phyloP scores from a whole-genome alignment of 2,329 filamentous ascomycete species.

The Tolypocladium pustulatum region DNA sequence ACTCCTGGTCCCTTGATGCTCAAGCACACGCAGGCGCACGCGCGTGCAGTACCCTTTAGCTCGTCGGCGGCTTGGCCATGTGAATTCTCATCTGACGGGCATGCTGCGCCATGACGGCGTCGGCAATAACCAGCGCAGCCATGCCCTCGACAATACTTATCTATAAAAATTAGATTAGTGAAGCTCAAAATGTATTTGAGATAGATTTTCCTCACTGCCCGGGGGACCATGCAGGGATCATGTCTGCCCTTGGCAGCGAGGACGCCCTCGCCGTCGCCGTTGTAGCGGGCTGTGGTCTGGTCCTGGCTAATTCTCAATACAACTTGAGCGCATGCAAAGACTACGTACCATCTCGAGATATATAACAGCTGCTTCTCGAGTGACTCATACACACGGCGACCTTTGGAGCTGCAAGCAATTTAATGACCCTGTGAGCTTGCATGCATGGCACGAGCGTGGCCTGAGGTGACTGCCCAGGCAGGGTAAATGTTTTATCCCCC shows the following conservation, averaged over 20 bases:
- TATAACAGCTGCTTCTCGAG: too few relatives aligned
- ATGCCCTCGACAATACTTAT: conserved; percentile 92
- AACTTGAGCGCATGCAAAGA: too few relatives aligned
- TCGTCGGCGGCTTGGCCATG: conserved; percentile 3
- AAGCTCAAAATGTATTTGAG: too few relatives aligned
- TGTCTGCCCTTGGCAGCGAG: too few relatives aligned
- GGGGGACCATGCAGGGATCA: too few relatives aligned
- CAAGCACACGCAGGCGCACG: background rate
- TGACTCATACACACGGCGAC: conserved; percentile 61
- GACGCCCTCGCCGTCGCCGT: too few relatives aligned
- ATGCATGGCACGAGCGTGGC: background rate
- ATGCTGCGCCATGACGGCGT: conserved; percentile 77
- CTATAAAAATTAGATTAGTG: too few relatives aligned
- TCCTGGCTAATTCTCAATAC: too few relatives aligned
- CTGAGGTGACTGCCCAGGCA: background rate
- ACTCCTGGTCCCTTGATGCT: background rate
- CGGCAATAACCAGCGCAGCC: conserved; percentile 84
- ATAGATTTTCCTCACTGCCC: too few relatives aligned
- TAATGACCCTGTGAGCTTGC: background rate
- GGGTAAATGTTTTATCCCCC: background rate
- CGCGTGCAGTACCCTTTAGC: background rate
- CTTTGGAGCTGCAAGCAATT: too few relatives aligned
- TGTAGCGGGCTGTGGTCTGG: too few relatives aligned
- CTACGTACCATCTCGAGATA: too few relatives aligned
- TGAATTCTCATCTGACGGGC: conserved; percentile 35